These are phyloP conservation scores for Kitagawia praeruptora DNA, from an alignment of 129 eudicot species.

Conservation along the genomic window DNA sequence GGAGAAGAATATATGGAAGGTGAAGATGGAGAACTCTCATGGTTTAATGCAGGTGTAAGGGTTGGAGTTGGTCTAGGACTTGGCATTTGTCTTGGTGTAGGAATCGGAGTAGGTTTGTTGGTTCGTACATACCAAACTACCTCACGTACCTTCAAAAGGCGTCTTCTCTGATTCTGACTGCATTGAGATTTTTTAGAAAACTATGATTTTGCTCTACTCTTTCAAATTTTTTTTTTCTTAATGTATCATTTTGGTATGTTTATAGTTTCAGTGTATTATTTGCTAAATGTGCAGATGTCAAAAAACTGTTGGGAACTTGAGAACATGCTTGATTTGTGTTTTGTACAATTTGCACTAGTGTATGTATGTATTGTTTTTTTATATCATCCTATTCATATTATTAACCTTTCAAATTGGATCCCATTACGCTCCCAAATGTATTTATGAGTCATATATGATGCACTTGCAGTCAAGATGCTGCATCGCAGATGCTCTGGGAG, in stretches of 20 bases:
- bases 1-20: conserved; percentile 53
- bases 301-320: not conserved
- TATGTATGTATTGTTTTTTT: not conserved
- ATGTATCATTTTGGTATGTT: not conserved
- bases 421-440: not conserved
- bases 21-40: conserved; percentile 79
- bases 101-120: conserved; percentile 78
- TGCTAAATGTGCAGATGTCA: not conserved
- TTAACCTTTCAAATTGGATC: not conserved
- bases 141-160: conserved; percentile 53
- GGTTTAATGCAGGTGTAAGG: conserved; percentile 89
- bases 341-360: not conserved
- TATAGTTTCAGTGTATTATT: not conserved
- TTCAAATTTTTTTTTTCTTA: not conserved
- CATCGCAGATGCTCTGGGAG: not conserved
- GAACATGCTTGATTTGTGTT: not conserved
- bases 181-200: not conserved
- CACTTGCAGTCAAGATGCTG: not conserved
- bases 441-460: not conserved
- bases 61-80: conserved; percentile 92
- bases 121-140: conserved; percentile 72
- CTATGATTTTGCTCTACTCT: not conserved
- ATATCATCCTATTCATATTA: not conserved
- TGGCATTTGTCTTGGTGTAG: conserved; percentile 78
- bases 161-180: conserved; percentile 37